Evolutionary conservation across 2,329 filamentous ascomycete genomes (phyloP), one percentile per base, ranked within the genome.

Genomic region (Alternaria infectoria): DNA sequence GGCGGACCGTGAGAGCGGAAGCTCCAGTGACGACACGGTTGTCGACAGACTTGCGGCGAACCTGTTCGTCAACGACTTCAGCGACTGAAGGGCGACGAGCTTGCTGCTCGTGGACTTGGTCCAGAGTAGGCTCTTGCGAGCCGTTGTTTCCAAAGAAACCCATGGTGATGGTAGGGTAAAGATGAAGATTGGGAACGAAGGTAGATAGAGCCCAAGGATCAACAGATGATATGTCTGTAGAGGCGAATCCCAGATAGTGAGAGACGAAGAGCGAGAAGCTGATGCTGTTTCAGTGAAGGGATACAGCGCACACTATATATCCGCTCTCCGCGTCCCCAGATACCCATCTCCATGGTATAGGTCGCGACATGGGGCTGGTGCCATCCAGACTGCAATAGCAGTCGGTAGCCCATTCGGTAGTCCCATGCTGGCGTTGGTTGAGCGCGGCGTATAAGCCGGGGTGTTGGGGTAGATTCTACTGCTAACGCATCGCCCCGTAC

Each of bases 1-100:
- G 76, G 61, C 80, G 74, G 65, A 81, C 78, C 15, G 82, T 83
- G 51, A 84, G 74, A 44, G 77, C 76, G 5, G 75, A 75, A 36
- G 78, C 78, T 57, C 78, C 79, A 47, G 78, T 80, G 51, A 81
- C 66, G 11, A 67, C 45, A 19, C 69, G 74, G 59, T 81, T 78
- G 64, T 72, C 73, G 55, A 80, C 75, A 26, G 70, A 74, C 69
- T 79, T 79, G 59, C 77, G 74, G 43, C 71, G 75, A 21, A 67
- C 66, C 54, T 79, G 72, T 49, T 70, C 67, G 17, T 73, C 75
- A 26, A 78, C 70, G 25, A 76, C 78, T 52, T 79, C 76, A 26
- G 71, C 70, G 26, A 73, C 69, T 6, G 79, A 81, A 8, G 77
- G 77, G 32, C 77, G 76, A 54, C 77, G 77, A 36, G 64, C 72